Percentiles rank a stretch among this genome's conserved stretches.
Conservation (phyloP, 2,329 filamentous ascomycete genomes). For the Teratosphaeria viscida region DNA sequence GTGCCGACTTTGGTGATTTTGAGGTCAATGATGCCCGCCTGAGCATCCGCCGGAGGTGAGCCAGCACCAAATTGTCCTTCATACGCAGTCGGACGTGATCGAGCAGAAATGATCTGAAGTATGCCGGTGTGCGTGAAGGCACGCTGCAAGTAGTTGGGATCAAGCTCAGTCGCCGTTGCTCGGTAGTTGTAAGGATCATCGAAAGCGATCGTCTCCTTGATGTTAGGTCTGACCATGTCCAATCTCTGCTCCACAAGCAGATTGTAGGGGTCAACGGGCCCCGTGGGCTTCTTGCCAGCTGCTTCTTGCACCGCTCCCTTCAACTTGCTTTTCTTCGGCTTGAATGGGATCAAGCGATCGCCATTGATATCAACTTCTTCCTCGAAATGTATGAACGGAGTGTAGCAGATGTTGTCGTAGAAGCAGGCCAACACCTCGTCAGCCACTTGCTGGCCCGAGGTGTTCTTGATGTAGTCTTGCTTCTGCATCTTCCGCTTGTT, state of each 20-base stretch:
- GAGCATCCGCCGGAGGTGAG: conserved; percentile 59
- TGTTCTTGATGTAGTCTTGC: conserved; percentile 88
- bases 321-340: conserved; percentile 59
- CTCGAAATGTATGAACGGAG: conserved; percentile 95
- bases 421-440: conserved; percentile 91
- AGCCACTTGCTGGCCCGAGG: conserved; percentile 78
- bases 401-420: conserved; percentile 98
- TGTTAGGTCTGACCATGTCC: conserved; percentile 68
- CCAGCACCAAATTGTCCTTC: conserved; percentile 53
- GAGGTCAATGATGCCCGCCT: conserved; percentile 90
- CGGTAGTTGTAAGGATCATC: conserved; percentile 88
- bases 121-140: conserved; percentile 87
- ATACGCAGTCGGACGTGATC: conserved; percentile 90
- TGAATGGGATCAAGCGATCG: conserved; percentile 60
- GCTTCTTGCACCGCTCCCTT: conserved; percentile 55
- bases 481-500: conserved; percentile 99
- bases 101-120: conserved; percentile 86
- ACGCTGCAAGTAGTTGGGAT: conserved; percentile 71
- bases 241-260: conserved; percentile 85
- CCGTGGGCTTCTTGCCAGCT: conserved; percentile 56
- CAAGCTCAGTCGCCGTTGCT: conserved; percentile 63
- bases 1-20: conserved; percentile 94
- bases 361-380: conserved; percentile 76
- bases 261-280: conserved; percentile 75
- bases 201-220: conserved; percentile 84